These are phyloP conservation scores for Geranomyces michiganensis DNA, from an alignment of 192 early-diverging fungal species.

Conservation along the genomic window DNA sequence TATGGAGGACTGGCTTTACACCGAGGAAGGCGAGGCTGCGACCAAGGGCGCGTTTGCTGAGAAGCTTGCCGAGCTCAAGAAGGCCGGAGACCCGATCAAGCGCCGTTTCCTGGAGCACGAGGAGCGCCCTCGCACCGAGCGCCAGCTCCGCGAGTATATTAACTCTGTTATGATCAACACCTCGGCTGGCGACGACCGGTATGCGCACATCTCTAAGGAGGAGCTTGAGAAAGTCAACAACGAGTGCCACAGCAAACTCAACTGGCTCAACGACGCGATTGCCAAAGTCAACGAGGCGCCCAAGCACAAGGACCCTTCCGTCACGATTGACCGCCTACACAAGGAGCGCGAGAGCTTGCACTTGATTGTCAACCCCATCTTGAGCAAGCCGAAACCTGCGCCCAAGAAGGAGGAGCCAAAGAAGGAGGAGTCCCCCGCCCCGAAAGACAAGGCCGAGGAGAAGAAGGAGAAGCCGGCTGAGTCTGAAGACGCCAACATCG, in stretches of 20 bases:
- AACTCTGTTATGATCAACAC: conserved; percentile 73
- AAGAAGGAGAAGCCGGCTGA: conserved; percentile 45
- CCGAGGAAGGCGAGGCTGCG: conserved; percentile 89
- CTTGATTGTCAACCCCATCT: conserved; percentile 75
- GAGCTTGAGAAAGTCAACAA: conserved; percentile 84
- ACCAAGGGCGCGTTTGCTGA: conserved; percentile 86
- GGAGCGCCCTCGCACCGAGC: conserved; percentile 82
- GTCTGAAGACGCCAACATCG: conserved; percentile 67
- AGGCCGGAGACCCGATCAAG: conserved; percentile 77
- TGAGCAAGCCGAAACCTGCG: conserved; percentile 90
- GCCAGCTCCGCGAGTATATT: conserved; percentile 78
- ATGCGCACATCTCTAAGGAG: conserved; percentile 80
- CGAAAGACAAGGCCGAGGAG: conserved; percentile 34
- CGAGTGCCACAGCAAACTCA: conserved; percentile 71
- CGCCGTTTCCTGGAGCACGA: conserved; percentile 82
- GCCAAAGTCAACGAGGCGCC: conserved; percentile 72
- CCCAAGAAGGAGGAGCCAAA: conserved; percentile 56
- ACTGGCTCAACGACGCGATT: conserved; percentile 85
- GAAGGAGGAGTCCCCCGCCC: conserved; percentile 32
- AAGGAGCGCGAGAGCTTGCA: conserved; percentile 69
- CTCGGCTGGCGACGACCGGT: conserved; percentile 78
- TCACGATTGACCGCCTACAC: conserved; percentile 73
- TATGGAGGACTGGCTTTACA: conserved; percentile 97
- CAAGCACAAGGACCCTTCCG: conserved; percentile 75
- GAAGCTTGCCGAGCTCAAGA: conserved; percentile 80